Evolutionary conservation across 163 green algal species (phyloP), one percentile per base, ranked within the genome.

Genomic region (Scenedesmus sp.): DNA sequence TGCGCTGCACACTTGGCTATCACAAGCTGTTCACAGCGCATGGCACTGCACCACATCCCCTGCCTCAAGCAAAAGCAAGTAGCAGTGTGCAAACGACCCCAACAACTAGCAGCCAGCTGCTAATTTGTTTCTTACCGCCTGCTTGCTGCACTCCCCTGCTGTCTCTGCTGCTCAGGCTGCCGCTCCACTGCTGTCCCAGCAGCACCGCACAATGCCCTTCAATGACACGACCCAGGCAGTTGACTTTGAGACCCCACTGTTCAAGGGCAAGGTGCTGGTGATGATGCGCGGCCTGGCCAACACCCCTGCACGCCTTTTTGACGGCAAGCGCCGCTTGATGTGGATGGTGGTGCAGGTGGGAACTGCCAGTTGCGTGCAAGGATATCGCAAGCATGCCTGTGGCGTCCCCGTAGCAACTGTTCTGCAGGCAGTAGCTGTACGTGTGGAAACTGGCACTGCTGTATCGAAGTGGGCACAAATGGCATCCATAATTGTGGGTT

Each of bases 281-380:
- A 24, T 85, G 42, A 56, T 90, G 43, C 59, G 22, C 24, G 15
- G 35, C 49, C 22, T 90, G 70, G 26, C 86, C 72, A 90, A 61
- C 86, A 90, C 86, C 40, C 86, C 86, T 65, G 49, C 15, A 30
- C 33, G 22, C 43, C 18, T 85, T 30, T 90, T 90, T 85, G 43
- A 90, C 30, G 86, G 86, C 72, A 84, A 78, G 72, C 35, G 20
- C 35, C 53, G 86, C 18, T 33, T 76, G 18, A 86, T 90, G 46
- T 90, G 86, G 86, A 86, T 90, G 26, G 53, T 33, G 9, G 10
- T 90, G n/a, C 86, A 90, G 86, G 86, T 90, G 46, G 6, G 72
- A 1, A 37, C 73, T 4, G 65, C 65, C 37, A 76, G 0, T 76
- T 26, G 30, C 4, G 65, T 40, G 30, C 65, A 76, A 76, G 65